Evolutionary conservation across 2,329 filamentous ascomycete species (phyloP).

Genomic region (Huntiella bhutanensis): DNA sequence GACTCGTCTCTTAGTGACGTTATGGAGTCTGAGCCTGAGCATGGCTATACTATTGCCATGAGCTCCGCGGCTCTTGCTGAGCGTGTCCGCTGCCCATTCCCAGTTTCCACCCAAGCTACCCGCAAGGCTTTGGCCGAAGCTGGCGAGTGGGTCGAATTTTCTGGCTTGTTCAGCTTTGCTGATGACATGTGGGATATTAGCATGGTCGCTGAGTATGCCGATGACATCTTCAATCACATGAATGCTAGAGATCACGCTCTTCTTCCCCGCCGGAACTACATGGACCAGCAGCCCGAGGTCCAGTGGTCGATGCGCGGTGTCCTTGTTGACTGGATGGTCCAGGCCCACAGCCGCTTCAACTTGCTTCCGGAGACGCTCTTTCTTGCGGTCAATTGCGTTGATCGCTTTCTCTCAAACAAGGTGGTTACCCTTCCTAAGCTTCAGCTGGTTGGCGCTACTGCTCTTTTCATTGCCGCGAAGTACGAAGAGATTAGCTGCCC

Average conservation of each 20-base stretch:
- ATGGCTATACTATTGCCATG: slow-evolving; percentile 17
- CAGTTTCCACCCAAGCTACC: slow-evolving; percentile 49
- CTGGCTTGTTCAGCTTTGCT: slow-evolving; percentile 48
- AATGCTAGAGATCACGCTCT: slow-evolving; percentile 25
- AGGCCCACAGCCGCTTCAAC: slow-evolving; percentile 82
- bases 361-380: slow-evolving; percentile 90
- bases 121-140: slow-evolving; percentile 52
- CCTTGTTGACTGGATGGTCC: slow-evolving; percentile 93
- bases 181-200: slow-evolving; percentile 93
- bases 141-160: slow-evolving; percentile 47
- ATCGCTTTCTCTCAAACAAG: slow-evolving; percentile 88
- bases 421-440: slow-evolving; percentile 88
- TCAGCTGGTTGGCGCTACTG: slow-evolving; percentile 88
- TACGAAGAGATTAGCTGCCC: slow-evolving; percentile 99
- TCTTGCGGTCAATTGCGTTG: slow-evolving; percentile 88
- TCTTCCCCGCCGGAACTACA: slow-evolving; percentile 81
- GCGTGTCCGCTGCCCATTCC: slow-evolving; percentile 44
- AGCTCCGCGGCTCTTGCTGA: not conserved
- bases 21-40: slow-evolving; percentile 64
- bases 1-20: slow-evolving; percentile 37
- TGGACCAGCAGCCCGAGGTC: slow-evolving; percentile 93
- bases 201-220: slow-evolving; percentile 93
- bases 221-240: slow-evolving; percentile 59
- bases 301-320: slow-evolving; percentile 98
- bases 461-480: slow-evolving; percentile 88